Percentiles rank a stretch among this genome's conserved stretches.
These are phyloP conservation scores for Ophiocordyceps camponoti-saundersi DNA, from an alignment of 2,329 filamentous ascomycete species.

Conservation along the genomic window DNA sequence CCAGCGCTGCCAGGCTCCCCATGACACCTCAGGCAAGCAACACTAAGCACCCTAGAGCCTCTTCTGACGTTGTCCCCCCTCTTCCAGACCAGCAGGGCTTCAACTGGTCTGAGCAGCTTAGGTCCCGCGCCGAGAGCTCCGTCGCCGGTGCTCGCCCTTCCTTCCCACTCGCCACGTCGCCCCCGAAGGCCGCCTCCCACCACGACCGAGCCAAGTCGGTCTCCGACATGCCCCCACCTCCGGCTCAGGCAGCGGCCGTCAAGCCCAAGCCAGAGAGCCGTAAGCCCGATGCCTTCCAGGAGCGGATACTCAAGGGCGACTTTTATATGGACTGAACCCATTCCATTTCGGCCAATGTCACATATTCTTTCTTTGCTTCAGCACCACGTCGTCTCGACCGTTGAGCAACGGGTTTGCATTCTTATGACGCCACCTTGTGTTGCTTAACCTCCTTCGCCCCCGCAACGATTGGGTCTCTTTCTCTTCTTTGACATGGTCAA, in stretches of 20 bases:
- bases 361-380: not conserved
- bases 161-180: constrained; percentile 37
- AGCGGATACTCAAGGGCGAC: constrained; percentile 92
- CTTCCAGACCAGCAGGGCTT: constrained; percentile 71
- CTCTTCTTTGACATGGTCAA: not conserved
- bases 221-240: constrained; percentile 42
- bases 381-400: not conserved
- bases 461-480: not conserved
- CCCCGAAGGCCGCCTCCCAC: constrained; percentile 16
- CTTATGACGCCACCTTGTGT: not conserved
- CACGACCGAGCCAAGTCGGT: constrained; percentile 58
- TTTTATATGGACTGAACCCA: constrained; percentile 77
- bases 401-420: not conserved
- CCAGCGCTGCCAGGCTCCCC: constrained; percentile 13
- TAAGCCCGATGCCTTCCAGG: constrained; percentile 89
- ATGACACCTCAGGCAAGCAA: constrained; percentile 37
- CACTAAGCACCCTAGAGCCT: constrained; percentile 35
- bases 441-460: not conserved
- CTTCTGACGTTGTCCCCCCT: constrained; percentile 46
- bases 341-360: not conserved
- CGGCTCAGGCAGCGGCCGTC: constrained; percentile 28
- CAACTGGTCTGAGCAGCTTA: constrained; percentile 94
- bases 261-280: constrained; percentile 31
- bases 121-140: constrained; percentile 74
- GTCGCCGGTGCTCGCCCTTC: constrained; percentile 39